phyloP scores from a whole-genome alignment of 306 rosid genomes.

The Carpinus fangiana region DNA sequence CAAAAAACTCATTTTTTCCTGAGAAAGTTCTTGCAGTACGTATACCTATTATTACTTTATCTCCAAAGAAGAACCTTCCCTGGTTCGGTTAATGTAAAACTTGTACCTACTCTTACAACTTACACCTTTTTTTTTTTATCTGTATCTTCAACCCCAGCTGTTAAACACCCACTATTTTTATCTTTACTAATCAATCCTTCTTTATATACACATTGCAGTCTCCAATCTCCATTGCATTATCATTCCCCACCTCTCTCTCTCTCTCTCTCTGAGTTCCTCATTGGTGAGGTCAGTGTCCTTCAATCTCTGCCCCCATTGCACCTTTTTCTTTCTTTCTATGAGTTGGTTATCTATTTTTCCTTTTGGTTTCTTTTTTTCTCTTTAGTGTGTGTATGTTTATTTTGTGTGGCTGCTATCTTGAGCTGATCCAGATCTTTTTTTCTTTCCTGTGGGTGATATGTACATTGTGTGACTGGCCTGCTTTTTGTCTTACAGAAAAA shows the following conservation, averaged over 20 bases:
- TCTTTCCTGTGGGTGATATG: constrained; percentile 23
- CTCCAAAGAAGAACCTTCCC: constrained; percentile 20
- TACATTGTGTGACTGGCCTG: constrained; percentile 36
- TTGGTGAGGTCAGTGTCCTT: constrained; percentile 50
- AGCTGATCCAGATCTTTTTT: constrained; percentile 61
- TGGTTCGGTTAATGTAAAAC: constrained; percentile 5
- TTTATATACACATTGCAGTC: constrained; percentile 49
- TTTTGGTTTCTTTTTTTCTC: neutral
- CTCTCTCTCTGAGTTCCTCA: constrained; percentile 63
- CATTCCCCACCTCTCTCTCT: constrained; percentile 34
- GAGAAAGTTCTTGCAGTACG: constrained; percentile 31
- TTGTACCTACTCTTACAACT: constrained; percentile 1
- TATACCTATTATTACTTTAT: neutral
- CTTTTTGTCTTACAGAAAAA: constrained; percentile 24
- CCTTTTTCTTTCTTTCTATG: neutral
- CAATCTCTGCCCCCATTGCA: constrained; percentile 10
- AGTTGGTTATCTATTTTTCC: too few species aligned
- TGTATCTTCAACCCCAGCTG: constrained; percentile 36
- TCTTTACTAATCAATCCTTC: constrained; percentile 34
- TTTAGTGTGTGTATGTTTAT: neutral
- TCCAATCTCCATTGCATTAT: constrained; percentile 34
- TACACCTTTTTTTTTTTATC: neutral
- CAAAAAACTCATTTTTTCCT: constrained; percentile 8
- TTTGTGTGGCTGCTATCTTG: constrained; percentile 25
- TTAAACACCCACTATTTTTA: constrained; percentile 20